Evolutionary conservation across 768 basidiomycete species (phyloP), one percentile per base, ranked within the genome.

Genomic region (Lenzites betulinus): DNA sequence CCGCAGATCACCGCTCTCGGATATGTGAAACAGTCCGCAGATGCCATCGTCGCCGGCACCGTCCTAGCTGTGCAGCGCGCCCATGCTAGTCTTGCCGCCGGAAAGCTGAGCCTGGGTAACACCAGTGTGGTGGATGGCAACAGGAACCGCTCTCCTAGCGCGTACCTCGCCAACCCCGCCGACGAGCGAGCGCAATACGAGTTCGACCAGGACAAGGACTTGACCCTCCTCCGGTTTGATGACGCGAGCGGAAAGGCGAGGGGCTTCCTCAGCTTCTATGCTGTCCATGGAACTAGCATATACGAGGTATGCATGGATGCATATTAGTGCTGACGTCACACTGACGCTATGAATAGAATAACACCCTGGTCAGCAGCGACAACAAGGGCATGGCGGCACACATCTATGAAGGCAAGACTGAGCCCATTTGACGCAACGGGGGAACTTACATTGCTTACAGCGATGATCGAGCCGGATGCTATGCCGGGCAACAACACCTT

Each of bases 341-440:
- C 26, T 43, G 20, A 41, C 22, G 49, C 1, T 15, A 12, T 30
- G 41, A 25, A 26, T 63, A 91, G 88, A 93, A 92, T 69, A 92
- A 91, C 63, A 91, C 90, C 0, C 76, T 92, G n/a, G 81, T 92
- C 30, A 91, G 89, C 71, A 74, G 81, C 3, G 91, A 92, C 72
- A 92, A 92, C 76, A 92, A 93, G 71, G 91, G 91, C 41, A 91
- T 92, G 89, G 89, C 90, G 3, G 89, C 89, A 8, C 87, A 83
- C 71, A 70, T 92, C 18, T 93, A 90, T 61, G 91, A 92, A 79
- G 75, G 87, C 88, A 59, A 51, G 80, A 11, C 30, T 57, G 23
- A 51, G 42, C 48, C n/a, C 13, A n/a, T 28, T 5, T 36, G 44
- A 41, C 52, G 53, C 54, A 43, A 23, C 26, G 44, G 42, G 38